A percentile compares a stretch with the other conserved stretches of the same genome.
These are phyloP conservation scores for Talaromyces sp. DNA, from an alignment of 2,329 filamentous ascomycete species.

Conservation along the genomic window DNA sequence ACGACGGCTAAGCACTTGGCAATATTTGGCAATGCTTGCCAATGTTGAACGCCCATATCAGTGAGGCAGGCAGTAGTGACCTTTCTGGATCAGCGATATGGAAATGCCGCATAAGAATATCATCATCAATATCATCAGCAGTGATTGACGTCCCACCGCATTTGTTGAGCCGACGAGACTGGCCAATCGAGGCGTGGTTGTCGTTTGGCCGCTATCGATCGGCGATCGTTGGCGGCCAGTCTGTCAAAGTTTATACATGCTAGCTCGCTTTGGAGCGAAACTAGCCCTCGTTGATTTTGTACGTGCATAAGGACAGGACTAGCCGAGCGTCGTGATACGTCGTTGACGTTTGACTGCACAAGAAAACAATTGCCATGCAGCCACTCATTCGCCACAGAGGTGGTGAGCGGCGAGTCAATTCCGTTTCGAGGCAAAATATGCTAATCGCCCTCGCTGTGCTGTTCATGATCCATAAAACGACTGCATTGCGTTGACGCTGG, in stretches of 20 bases:
- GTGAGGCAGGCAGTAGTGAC: background rate
- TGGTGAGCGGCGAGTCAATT: background rate
- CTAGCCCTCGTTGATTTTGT: background rate
- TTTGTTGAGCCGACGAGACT: background rate
- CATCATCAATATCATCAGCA: background rate
- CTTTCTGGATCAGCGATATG: background rate
- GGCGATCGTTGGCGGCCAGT: background rate
- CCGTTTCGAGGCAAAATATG: background rate
- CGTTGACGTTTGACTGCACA: background rate
- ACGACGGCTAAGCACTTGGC: background rate
- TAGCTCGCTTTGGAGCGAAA: background rate
- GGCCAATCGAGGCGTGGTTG: background rate
- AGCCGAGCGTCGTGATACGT: background rate
- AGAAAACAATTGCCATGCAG: background rate
- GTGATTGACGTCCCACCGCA: background rate
- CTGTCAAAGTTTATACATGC: background rate
- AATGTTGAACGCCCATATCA: background rate
- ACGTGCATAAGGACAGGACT: background rate
- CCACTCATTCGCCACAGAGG: background rate
- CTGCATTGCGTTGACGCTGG: background rate
- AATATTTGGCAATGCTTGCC: background rate
- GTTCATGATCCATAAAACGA: background rate
- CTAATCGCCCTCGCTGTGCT: background rate
- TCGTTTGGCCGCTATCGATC: background rate
- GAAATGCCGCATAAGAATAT: background rate